A percentile compares a stretch with the other conserved stretches of the same genome.
Evolutionary conservation across 768 basidiomycete species (phyloP).

Genomic region (Serendipita sp.): DNA sequence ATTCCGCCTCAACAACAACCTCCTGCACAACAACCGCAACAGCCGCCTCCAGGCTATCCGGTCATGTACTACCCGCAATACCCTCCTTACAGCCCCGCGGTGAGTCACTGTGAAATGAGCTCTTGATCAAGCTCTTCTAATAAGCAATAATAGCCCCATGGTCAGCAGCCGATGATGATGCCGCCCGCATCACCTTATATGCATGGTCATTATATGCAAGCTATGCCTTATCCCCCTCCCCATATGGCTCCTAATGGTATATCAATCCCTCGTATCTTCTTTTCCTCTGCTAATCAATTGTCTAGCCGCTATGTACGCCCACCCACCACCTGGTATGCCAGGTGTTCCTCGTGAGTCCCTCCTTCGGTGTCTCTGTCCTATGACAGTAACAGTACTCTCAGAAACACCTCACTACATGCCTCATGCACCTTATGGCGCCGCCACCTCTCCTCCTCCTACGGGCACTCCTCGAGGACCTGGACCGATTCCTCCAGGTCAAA

Average conservation of each 20-base stretch:
- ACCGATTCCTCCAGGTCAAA: constrained; percentile 85
- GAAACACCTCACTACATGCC: constrained; percentile 69
- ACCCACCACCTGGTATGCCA: constrained; percentile 52
- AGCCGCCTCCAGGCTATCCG: constrained; percentile 66
- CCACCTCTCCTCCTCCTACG: constrained; percentile 61
- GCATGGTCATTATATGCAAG: constrained; percentile 68
- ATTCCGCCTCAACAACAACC: background rate
- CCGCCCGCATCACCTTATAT: constrained; percentile 71
- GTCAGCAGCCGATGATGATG: constrained; percentile 52
- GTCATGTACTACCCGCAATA: constrained; percentile 37
- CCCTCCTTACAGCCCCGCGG: background rate
- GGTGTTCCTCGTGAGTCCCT: constrained; percentile 68
- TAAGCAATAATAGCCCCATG: constrained; percentile 10
- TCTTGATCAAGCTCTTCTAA: constrained; percentile 3
- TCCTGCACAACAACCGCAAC: constrained; percentile 16
- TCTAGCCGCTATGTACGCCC: constrained; percentile 56
- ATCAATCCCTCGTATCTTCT: constrained; percentile 17
- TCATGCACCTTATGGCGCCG: constrained; percentile 51
- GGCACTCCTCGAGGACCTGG: constrained; percentile 56
- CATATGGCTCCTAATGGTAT: constrained; percentile 58
- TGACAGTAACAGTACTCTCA: constrained; percentile 17
- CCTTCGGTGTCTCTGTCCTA: background rate
- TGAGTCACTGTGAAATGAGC: background rate
- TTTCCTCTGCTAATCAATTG: background rate
- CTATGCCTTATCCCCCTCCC: constrained; percentile 60